phyloP scores from a whole-genome alignment of 805 yeast species.

The Priceomyces carsonii region DNA sequence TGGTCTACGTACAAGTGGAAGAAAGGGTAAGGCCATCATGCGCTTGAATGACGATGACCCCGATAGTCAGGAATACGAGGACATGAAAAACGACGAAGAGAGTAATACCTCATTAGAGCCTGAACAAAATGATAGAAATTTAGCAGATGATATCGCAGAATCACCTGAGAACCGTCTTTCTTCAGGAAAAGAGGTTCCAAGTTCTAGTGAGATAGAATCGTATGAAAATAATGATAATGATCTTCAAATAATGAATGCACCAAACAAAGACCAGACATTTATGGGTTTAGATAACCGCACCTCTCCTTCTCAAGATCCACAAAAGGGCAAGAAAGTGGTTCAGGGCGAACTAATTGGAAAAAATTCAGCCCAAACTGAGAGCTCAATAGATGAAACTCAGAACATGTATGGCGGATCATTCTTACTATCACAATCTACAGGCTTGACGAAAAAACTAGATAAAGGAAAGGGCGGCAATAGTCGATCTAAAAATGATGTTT shows the following conservation, averaged over 20 bases:
- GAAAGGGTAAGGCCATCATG: conserved; percentile 41
- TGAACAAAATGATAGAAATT: neutral
- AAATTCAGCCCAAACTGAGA: conserved; percentile 13
- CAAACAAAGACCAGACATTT: too few species aligned
- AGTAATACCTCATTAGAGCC: neutral
- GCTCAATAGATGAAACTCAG: conserved; percentile 29
- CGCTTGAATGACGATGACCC: conserved; percentile 35
- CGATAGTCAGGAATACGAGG: conserved; percentile 39
- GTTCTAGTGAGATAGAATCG: too few species aligned
- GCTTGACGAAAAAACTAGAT: conserved; percentile 37
- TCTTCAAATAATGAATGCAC: too few species aligned
- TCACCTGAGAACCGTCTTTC: conserved; percentile 1
- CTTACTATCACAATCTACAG: conserved; percentile 44
- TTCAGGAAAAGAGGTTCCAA: too few species aligned
- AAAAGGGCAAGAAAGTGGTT: too few species aligned
- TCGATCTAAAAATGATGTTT: conserved; percentile 3
- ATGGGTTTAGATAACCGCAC: too few species aligned
- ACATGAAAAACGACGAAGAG: conserved; percentile 20
- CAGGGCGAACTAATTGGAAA: conserved; percentile 1
- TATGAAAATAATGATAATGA: too few species aligned
- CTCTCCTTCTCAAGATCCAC: too few species aligned
- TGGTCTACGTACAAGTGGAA: conserved; percentile 38
- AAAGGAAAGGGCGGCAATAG: conserved; percentile 6
- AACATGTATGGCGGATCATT: conserved; percentile 45
- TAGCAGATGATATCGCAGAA: neutral